Base-by-base conservation (phyloP, 2,329 filamentous ascomycete genomes). In the Alternaria infectoria region DNA sequence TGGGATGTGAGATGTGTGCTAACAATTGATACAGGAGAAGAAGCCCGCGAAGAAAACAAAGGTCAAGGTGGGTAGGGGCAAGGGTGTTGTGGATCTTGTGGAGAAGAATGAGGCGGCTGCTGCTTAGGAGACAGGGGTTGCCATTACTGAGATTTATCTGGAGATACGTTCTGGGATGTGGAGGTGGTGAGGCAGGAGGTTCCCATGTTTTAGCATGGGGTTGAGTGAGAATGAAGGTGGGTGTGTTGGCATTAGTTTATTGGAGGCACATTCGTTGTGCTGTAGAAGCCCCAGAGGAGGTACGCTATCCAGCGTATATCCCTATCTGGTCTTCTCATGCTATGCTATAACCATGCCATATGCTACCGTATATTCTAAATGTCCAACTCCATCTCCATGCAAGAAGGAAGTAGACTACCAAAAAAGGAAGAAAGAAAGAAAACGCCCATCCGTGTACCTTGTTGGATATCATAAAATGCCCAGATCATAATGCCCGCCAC, bases 11-110 rank as follows among this genome's bases (percentile, higher is more conserved):
- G 21, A 21, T 21, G 21, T 21, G 21, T 21, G 21, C 21, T 21
- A 21, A 21, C 21, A 4, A 21, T 21, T 21, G 21, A 21, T 21
- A 21, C 28, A 66, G 73, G 69, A 72, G 73, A 67, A 67, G 73
- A 47, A 47, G 23, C 19, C 44, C 2, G 32, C 8, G 69, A 68
- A 63, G 59, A 81, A 83, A 65, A 89, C 88, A 78, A 92, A 91
- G 88, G 86, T 91, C 68, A 94, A 93, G 82, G 91, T 97, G 54
- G 94, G 94, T 15, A 85, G 93, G 73, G 87, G 85, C 1, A 78
- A 96, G 54, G 94, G 94, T 2, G 93, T 97, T 0, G 90, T 93
- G 21, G 90, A 91, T 69, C 80, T 93, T 75, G 90, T 93, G 36
- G 91, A 93, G 83, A 89, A 88, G 82, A 87, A 88, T 66, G 90